Evolutionary conservation across 495 filamentous ascomycete species (phyloP), one percentile per base, ranked within the genome.

Genomic region (Acidomyces sp.): DNA sequence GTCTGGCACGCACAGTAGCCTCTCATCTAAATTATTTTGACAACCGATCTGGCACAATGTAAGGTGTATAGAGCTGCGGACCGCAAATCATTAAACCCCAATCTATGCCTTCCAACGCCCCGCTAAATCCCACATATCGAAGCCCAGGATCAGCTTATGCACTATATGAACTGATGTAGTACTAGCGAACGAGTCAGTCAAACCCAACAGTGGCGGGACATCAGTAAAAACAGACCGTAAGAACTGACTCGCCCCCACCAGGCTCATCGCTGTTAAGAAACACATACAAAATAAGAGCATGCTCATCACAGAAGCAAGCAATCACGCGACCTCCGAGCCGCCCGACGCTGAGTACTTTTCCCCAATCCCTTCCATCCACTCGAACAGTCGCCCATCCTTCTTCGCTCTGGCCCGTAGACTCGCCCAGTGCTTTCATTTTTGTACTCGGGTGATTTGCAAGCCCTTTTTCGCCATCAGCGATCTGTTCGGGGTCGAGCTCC

Each of bases 331-430:
- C 90, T 39, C 85, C 85, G 15, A 95, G 55, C 35, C 84, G 64
- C 2, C 85, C 87, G n/a, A 94, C 83, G 57, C 81, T 87, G 41
- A 96, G 58, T 19, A 96, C 85, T 45, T 70, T 73, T 28, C 81
- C 81, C 88, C 88, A 94, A 56, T 96, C 87, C 60, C 69, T 76
- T 21, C 84, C 88, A 64, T 96, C 88, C 42, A 96, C 82, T 30
- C 85, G 68, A 26, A 94, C 86, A 40, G 70, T 79, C 3, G 83
- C 80, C 81, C 86, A 96, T 32, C 71, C 76, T 17, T 78, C 75
- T 16, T 76, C 72, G 42, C 68, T 67, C 63, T 74, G 47, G 64
- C 70, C 17, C 55, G 67, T 53, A 51, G 46, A 45, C 27, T 50
- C 54, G 0, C 60, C 58, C 2, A 69, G 40, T 24, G 53, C 67